Evolutionary conservation across 164 flowering plant species (phyloP).

Genomic region (Magnolia officinalis): DNA sequence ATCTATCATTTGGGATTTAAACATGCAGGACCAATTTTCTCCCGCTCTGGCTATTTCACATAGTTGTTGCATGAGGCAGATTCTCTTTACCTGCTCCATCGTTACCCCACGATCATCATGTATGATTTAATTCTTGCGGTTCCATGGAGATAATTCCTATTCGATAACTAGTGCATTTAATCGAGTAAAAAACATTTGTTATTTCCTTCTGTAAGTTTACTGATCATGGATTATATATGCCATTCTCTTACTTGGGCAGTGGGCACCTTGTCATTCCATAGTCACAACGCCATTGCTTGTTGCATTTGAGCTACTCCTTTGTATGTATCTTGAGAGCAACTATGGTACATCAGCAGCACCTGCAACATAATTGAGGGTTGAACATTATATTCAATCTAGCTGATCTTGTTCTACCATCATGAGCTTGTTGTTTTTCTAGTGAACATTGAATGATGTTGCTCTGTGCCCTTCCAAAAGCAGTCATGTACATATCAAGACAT

Average conservation of each 20-base stretch:
- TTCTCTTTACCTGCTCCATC: conserved; percentile 93
- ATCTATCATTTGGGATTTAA: not conserved
- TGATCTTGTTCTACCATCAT: too few relatives aligned
- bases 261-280: conserved; percentile 96
- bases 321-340: conserved; percentile 77
- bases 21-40: conserved; percentile 60
- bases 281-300: conserved; percentile 77
- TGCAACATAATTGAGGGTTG: not conserved
- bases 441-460: not conserved
- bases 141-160: not conserved
- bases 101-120: conserved; percentile 81
- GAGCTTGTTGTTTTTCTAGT: not conserved
- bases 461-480: not conserved
- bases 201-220: not conserved
- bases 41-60: conserved; percentile 88
- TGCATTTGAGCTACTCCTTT: conserved; percentile 86
- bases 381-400: not conserved
- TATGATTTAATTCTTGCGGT: conserved; percentile 25
- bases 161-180: not conserved
- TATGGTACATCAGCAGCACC: conserved; percentile 40
- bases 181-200: not conserved
- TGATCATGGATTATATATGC: not conserved
- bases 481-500: not conserved
- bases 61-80: conserved; percentile 79
- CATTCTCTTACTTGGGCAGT: conserved; percentile 39